Conservation (phyloP, 495 filamentous ascomycete genomes). For the Pyrenula aspistea region DNA sequence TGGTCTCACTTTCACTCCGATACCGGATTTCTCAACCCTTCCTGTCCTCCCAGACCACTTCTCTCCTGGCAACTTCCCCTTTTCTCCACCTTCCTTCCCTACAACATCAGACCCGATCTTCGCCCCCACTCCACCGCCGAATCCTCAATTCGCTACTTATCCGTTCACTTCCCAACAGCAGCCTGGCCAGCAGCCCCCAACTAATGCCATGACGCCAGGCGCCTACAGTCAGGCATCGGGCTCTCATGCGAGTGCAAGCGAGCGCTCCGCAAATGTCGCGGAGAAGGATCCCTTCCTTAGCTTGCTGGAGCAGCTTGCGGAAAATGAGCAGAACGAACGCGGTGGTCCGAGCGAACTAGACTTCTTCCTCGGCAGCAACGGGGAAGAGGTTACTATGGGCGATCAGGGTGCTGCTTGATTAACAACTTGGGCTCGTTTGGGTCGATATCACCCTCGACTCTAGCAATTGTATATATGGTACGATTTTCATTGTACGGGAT, state of each 20-base stretch:
- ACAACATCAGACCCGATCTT: conserved; percentile 13
- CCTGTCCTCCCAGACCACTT: conserved; percentile 14
- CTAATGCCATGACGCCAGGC: conserved; percentile 21
- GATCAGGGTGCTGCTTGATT: not conserved
- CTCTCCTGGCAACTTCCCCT: conserved; percentile 19
- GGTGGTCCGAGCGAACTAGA: conserved; percentile 57
- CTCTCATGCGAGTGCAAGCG: conserved; percentile 10
- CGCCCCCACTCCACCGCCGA: conserved; percentile 21
- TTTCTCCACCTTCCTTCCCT: conserved; percentile 21
- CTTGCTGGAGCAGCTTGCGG: conserved; percentile 66
- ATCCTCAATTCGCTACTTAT: conserved; percentile 32
- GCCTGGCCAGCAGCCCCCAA: conserved; percentile 2
- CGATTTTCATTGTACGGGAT: not conserved
- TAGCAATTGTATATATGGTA: not conserved
- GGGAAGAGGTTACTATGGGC: conserved; percentile 8
- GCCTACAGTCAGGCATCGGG: conserved; percentile 24
- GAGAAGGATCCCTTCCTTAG: conserved; percentile 75
- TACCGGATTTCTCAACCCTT: not conserved
- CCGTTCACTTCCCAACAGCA: conserved; percentile 16
- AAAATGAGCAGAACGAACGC: conserved; percentile 49
- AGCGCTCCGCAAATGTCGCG: conserved; percentile 13
- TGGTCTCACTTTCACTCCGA: not conserved
- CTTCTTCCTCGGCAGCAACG: conserved; percentile 46
- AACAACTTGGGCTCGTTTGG: too few species aligned
- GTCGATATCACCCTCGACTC: not conserved